phyloP scores from a whole-genome alignment of 441 rosid genomes.

The Pelargonium cotyledonis region DNA sequence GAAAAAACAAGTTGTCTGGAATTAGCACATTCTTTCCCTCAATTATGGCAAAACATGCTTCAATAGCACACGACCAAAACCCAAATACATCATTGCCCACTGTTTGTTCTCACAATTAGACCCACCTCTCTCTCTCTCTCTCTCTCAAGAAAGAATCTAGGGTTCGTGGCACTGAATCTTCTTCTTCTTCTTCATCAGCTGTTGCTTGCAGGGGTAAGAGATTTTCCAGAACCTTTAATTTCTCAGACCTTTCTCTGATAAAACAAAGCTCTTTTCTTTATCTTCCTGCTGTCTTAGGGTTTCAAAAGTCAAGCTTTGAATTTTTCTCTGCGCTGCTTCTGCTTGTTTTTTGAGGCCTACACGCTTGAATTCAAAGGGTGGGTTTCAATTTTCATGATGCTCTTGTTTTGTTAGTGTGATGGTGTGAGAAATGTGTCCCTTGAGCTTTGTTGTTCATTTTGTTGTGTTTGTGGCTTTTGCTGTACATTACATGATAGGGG shows the following conservation, averaged over 20 bases:
- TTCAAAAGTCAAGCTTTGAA: slow-evolving; percentile 13
- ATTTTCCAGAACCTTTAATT: slow-evolving; percentile 1
- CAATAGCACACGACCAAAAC: not conserved
- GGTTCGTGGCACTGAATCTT: slow-evolving; percentile 35
- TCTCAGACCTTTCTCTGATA: not conserved
- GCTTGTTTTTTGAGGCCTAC: not conserved
- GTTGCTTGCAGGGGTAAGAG: slow-evolving; percentile 20
- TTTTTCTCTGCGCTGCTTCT: not conserved
- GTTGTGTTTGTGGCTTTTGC: not conserved
- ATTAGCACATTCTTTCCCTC: not conserved
- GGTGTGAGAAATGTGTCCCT: too few species aligned
- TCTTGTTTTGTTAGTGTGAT: not conserved
- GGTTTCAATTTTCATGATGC: not conserved
- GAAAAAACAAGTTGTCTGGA: not conserved
- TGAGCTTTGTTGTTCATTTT: slow-evolving; percentile 6
- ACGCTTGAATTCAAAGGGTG: not conserved
- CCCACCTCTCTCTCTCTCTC: not conserved
- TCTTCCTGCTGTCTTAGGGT: slow-evolving; percentile 7
- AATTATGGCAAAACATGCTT: not conserved
- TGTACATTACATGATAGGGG: not conserved
- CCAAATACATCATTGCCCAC: not conserved
- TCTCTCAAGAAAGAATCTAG: slow-evolving; percentile 24
- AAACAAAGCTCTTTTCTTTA: not conserved
- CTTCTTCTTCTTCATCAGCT: slow-evolving; percentile 19
- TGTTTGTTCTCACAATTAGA: not conserved